Base-by-base conservation (phyloP, 768 basidiomycete genomes). In the Suillus subaureus region DNA sequence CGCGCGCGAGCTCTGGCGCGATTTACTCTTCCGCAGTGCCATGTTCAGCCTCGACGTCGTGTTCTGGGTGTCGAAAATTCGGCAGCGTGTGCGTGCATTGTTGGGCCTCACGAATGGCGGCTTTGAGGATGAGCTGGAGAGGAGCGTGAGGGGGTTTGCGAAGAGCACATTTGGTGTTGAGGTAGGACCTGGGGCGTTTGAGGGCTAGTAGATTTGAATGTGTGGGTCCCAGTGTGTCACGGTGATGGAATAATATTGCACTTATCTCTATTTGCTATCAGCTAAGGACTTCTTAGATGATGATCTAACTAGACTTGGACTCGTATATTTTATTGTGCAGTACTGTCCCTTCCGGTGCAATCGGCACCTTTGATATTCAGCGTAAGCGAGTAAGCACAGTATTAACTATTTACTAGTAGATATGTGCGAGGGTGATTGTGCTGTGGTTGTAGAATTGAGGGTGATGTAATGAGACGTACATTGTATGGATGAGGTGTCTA, bases 51-150 rank as follows among this genome's bases (percentile, higher is more conserved):
- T 93, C 33, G 96, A 98, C 70, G 4, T 90, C 0, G 84, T 82
- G 2, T 97, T 97, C 77, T 91, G 86, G 83, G 73, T 81, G 60
- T 86, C 81, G 55, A 83, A 84, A 67, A 62, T 88, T 8, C 74
- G 84, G 60, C 83, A 85, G 66, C 84, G 87, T 84, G 65, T 84
- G 21, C 79, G 78, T 60, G 70, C 61, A 21, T 68, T 70, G 37
- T 69, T 87, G 47, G 85, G 51, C 75, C 84, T 67, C 78, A 49
- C 74, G 1, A 70, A 77, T 28, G 72, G 78, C 33, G 88, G 85
- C 23, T 93, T 95, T 70, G 94, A 97, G 75, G 92, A 93, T 67
- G 87, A 92, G 74, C 74, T 97, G 62, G 93, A 97, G 82, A 80
- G 81, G 68, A 85, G 87, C 35, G 87, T 94, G 82, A 80, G 87